Evolutionary conservation across 257 asterid genomes (phyloP), one percentile per base, ranked within the genome.

Genomic region (Solanum sejunctum): DNA sequence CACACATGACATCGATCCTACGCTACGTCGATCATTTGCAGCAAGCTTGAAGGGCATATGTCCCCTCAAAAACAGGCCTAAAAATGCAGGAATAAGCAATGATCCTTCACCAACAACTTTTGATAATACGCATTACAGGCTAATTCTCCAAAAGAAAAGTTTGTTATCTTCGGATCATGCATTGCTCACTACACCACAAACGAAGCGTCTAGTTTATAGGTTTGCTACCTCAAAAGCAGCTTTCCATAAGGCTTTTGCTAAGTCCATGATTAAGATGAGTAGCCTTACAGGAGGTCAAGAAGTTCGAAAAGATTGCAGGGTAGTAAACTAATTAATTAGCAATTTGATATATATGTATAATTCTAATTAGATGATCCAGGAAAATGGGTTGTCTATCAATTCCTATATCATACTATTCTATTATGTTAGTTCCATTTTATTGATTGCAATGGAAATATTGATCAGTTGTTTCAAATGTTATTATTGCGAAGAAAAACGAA

Each of bases 231-330:
- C 99, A 5, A 91, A 89, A 88, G 83, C 85, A 39, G 92, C 93
- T 55, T 95, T 95, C 80, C 88, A 92, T 75, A 78, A 88, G 15
- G 97, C 95, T 4, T 95, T 95, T 87, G 87, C 87, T 3, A 88
- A 89, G 26, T 94, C 99, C 20, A 92, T 95, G 93, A 93, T 92
- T 91, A 95, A 94, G 91, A 89, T 95, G 97, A 93, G 98, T 89
- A 94, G 97, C 92, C 86, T 94, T 41, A 92, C 91, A 61, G 95
- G 97, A 69, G 98, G 98, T 4, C 91, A 91, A 32, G 98, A 94
- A 85, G 88, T 95, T 86, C 89, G 98, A 89, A 94, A 87, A 88
- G 92, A 93, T 84, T 95, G 98, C 75, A 89, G 94, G 92, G 84
- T 94, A 75, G 94, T 90, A 13, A 95, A 94, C 84, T 93, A 80